A percentile compares a stretch with the other conserved stretches of the same genome.
phyloP scores from a whole-genome alignment of 208 protist species.

The Zelonia costaricensis region DNA sequence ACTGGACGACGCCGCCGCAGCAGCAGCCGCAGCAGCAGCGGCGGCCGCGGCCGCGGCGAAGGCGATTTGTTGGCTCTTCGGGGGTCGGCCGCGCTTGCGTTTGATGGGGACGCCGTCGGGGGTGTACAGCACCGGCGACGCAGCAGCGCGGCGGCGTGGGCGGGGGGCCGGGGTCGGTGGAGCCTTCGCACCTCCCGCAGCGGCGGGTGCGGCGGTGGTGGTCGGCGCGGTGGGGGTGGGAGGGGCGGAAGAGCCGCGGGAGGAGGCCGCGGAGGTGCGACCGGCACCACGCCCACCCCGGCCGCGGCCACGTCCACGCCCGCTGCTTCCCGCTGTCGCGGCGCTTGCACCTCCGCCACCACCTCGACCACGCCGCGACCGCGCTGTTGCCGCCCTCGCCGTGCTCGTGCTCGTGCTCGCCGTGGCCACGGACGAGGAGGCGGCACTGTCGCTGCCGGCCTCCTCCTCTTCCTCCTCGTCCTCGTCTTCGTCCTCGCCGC shows the following conservation, averaged over 20 bases:
- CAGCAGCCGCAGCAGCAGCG: constrained; percentile 5
- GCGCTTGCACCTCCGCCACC: background rate
- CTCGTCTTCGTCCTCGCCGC: background rate
- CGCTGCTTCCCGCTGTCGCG: constrained; percentile 1
- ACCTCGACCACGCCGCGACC: background rate
- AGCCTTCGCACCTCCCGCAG: background rate
- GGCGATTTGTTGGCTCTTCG: constrained; percentile 37
- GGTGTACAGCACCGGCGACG: constrained; percentile 20
- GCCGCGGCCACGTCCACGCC: constrained; percentile 26
- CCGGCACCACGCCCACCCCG: constrained; percentile 9
- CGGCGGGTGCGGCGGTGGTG: constrained; percentile 2
- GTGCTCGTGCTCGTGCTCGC: constrained; percentile 1
- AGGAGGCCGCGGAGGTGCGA: background rate
- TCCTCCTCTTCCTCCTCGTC: background rate
- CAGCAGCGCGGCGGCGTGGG: constrained; percentile 3
- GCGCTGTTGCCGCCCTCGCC: background rate
- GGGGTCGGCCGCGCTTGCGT: constrained; percentile 63
- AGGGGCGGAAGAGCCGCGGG: background rate
- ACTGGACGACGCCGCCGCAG: background rate
- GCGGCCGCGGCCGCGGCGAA: constrained; percentile 8
- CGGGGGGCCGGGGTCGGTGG: background rate
- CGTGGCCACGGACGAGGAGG: constrained; percentile 2
- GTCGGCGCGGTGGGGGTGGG: constrained; percentile 1
- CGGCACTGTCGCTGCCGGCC: background rate
- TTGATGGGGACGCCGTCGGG: constrained; percentile 38